Base-by-base conservation (phyloP, 1,284 basidiomycete genomes). In the Boletus mariae region DNA sequence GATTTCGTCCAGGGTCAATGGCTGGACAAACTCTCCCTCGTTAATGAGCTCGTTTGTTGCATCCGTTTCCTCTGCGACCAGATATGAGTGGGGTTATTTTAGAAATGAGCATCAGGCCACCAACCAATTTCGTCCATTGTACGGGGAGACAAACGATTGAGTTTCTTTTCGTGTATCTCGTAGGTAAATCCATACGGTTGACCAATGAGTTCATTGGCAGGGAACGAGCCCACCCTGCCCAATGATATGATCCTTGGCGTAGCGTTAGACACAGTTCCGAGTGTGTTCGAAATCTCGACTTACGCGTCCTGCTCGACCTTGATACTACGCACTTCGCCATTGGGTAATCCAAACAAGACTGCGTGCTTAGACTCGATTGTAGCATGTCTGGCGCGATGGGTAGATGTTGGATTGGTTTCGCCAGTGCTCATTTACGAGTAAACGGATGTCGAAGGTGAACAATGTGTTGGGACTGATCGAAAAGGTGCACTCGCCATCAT, bases 31-130 rank as follows among this genome's bases (percentile, higher is more conserved):
- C 64, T 87, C 77, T 25, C 85, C 87, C 59, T 92, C 92, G 56
- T 88, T 87, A 17, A 95, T 95, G 1, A 91, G 77, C 65, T 95
- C 90, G 63, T 95, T 95, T 5, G 87, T 95, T 0, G 92, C 92
- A 54, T 90, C 87, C 5, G 91, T 94, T 63, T 94, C 91, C 83
- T 91, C 92, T 94, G 59, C 15, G 57, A 17, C 35, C 20, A 32
- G 23, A 56, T 29, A 38, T 56, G 48, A 63, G 43, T 31, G n/a
- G 29, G 42, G 60, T 51, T 45, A 4, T 45, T 23, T 31, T 43
- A 10, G 40, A 28, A 9, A 43, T 8, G 29, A 47, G 40, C 13
- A 41, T 46, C 46, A 10, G 51, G 50, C 58, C 78, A 61, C 55
- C 47, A 70, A 88, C 89, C 90, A 61, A 92, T 76, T 71, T 92